These are phyloP conservation scores for Calonectria pseudoreteaudii DNA, from an alignment of 2,329 filamentous ascomycete genomes.

Conservation along the genomic window DNA sequence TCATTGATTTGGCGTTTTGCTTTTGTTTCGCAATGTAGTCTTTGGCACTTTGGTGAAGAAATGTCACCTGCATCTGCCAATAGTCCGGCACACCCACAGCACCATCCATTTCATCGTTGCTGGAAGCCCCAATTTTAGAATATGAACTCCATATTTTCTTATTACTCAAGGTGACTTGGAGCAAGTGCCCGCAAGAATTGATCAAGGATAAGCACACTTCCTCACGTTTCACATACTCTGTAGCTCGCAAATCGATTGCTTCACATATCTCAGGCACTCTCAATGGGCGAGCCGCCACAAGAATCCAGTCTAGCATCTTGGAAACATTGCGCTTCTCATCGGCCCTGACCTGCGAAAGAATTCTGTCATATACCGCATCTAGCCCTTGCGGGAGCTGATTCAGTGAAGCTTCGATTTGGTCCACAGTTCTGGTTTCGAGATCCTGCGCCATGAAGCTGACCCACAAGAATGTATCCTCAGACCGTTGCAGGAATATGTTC, in stretches of 20 bases:
- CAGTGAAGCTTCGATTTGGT: constrained; percentile 7
- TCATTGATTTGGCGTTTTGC: no score
- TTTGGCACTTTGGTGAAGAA: background rate
- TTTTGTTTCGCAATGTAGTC: background rate
- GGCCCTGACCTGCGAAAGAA: background rate
- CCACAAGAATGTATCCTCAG: constrained; percentile 26
- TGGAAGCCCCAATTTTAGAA: no score
- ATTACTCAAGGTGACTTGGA: background rate
- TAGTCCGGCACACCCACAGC: background rate
- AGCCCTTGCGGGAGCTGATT: constrained; percentile 16
- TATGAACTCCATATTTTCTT: no score
- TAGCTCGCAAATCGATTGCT: constrained; percentile 16
- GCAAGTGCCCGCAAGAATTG: constrained; percentile 17
- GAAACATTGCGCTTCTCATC: background rate
- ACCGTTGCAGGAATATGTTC: background rate
- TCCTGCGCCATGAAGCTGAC: constrained; percentile 26
- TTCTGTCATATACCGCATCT: constrained; percentile 15
- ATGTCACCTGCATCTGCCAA: background rate
- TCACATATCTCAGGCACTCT: background rate
- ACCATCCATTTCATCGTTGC: no score
- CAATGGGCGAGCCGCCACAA: background rate
- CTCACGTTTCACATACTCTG: background rate
- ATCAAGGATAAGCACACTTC: background rate
- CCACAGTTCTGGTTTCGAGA: background rate
- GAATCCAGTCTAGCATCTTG: constrained; percentile 16